Conservation (phyloP, 345 rosid genomes). For the Theobroma cacao region DNA sequence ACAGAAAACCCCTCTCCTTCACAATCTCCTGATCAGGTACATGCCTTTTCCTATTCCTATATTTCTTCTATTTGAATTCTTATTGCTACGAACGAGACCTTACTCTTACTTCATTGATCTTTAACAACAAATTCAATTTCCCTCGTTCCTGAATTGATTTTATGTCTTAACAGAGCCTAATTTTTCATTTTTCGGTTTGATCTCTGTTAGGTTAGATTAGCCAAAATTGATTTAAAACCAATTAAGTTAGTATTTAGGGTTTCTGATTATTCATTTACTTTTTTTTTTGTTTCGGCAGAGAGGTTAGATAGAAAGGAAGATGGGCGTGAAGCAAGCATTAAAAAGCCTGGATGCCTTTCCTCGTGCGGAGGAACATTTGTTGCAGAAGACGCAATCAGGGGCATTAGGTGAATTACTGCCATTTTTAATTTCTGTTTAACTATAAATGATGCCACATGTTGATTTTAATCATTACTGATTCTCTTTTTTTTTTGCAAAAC, state of each 20-base stretch:
- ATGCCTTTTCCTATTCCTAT: neutral
- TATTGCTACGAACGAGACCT: neutral
- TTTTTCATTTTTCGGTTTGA: neutral
- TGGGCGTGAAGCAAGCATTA: slow-evolving; percentile 84
- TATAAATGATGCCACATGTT: slow-evolving; percentile 1
- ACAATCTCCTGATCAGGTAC: neutral
- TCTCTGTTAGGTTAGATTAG: neutral
- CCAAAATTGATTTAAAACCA: neutral
- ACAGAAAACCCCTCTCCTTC: neutral
- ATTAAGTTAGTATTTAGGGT: neutral
- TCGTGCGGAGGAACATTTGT: slow-evolving; percentile 91
- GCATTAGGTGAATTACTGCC: slow-evolving; percentile 51
- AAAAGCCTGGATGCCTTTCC: slow-evolving; percentile 92
- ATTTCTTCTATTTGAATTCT: neutral
- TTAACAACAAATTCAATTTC: neutral
- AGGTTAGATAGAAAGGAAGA: slow-evolving; percentile 20
- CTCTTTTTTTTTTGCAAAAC: neutral
- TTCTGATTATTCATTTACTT: neutral
- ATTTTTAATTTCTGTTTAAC: neutral
- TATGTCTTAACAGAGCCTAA: neutral
- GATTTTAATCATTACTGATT: neutral
- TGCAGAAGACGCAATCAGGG: slow-evolving; percentile 93
- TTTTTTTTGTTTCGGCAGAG: neutral
- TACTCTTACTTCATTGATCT: neutral
- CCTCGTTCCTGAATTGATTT: neutral